Evolutionary conservation across 1,139 yeast species (phyloP).

Genomic region (Geotrichum australiense): DNA sequence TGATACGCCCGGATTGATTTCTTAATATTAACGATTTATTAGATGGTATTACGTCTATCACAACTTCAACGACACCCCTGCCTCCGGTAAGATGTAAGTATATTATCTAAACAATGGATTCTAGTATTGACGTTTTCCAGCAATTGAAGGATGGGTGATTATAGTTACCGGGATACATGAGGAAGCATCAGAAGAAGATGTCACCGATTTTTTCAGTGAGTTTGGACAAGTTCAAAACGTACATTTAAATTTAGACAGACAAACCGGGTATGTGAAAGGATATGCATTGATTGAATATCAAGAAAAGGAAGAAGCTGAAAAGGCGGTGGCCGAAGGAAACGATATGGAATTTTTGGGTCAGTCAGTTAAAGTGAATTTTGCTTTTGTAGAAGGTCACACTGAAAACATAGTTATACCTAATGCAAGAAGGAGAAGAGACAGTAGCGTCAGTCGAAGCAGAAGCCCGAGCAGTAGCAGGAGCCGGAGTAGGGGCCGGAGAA

Average conservation of each 20-base stretch:
- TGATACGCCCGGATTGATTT: conserved; percentile 4
- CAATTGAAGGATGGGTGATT: conserved; percentile 42
- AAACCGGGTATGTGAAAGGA: conserved; percentile 42
- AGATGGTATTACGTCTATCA: neutral
- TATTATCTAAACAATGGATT: neutral
- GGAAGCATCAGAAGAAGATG: conserved; percentile 43
- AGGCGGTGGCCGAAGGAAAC: conserved; percentile 32
- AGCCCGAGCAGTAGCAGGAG: conserved; percentile 11
- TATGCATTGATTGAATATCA: conserved; percentile 40
- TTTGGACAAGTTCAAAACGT: conserved; percentile 37
- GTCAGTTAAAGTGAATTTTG: conserved; percentile 34
- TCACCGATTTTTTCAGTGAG: conserved; percentile 39
- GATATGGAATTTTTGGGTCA: conserved; percentile 35
- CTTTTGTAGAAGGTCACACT: conserved; percentile 32
- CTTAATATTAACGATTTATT: neutral
- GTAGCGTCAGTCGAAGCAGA: conserved; percentile 16
- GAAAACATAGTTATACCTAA: conserved; percentile 8
- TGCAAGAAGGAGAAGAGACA: neutral
- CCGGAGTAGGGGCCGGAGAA: conserved; percentile 2
- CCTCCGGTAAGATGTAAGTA: conserved; percentile 10
- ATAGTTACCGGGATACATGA: conserved; percentile 40
- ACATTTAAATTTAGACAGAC: conserved; percentile 40
- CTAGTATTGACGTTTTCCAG: conserved; percentile 17
- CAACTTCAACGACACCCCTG: neutral
- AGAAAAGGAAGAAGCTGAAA: conserved; percentile 33